Percentiles rank a stretch among this genome's conserved stretches.
Evolutionary conservation across 306 rosid genomes (phyloP).

Genomic region (Castanospermum australe): DNA sequence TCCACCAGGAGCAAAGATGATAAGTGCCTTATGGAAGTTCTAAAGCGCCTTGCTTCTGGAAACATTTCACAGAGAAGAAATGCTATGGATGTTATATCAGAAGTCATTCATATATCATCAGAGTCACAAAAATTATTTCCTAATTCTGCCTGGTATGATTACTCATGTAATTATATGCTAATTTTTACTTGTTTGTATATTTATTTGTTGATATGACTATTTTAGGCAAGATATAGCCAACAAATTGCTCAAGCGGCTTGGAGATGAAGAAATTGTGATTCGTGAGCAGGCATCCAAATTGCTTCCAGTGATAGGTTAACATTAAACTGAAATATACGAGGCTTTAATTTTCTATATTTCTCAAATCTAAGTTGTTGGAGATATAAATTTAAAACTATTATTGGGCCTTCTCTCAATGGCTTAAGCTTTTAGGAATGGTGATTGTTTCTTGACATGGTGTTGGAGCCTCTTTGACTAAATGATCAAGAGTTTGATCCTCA

Average conservation of each 20-base stretch:
- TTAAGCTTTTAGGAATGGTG: constrained; percentile 22
- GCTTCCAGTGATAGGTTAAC: constrained; percentile 74
- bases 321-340: constrained; percentile 12
- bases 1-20: constrained; percentile 62
- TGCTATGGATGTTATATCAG: constrained; percentile 80
- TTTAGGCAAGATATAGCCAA: constrained; percentile 73
- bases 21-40: constrained; percentile 66
- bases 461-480: constrained; percentile 13
- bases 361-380: neutral
- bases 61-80: constrained; percentile 71
- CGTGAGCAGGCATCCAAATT: constrained; percentile 63
- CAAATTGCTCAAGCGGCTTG: constrained; percentile 68
- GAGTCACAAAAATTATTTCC: constrained; percentile 41
- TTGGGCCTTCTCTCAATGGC: neutral
- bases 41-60: constrained; percentile 64
- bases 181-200: constrained; percentile 18
- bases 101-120: constrained; percentile 53
- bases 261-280: constrained; percentile 69
- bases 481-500: neutral
- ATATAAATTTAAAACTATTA: neutral
- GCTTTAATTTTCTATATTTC: neutral
- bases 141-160: constrained; percentile 59
- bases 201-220: constrained; percentile 25
- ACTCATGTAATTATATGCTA: neutral
- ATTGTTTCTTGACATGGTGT: neutral